phyloP scores from a whole-genome alignment of 2,329 filamentous ascomycete species.

The Diaporthe citri region DNA sequence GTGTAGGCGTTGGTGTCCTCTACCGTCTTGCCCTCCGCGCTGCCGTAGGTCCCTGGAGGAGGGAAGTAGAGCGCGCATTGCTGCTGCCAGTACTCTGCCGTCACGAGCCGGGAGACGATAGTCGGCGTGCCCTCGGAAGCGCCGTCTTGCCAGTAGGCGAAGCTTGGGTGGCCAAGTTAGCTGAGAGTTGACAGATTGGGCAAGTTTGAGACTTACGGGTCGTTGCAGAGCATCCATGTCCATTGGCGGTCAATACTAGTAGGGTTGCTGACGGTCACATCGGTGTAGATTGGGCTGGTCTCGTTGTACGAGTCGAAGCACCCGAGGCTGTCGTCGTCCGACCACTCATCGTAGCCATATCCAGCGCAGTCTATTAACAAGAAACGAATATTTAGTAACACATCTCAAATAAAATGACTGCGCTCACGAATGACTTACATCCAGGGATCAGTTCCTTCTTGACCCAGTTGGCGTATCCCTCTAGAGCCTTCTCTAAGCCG shows the following conservation, averaged over 20 bases:
- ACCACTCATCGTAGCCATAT: conserved; percentile 59
- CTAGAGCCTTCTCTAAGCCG: conserved; percentile 62
- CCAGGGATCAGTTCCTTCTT: conserved; percentile 57
- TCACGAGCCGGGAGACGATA: conserved; percentile 55
- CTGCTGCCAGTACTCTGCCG: conserved; percentile 53
- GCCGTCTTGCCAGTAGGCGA: conserved; percentile 58
- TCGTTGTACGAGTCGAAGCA: conserved; percentile 62
- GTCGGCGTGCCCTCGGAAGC: conserved; percentile 58
- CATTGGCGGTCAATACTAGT: conserved; percentile 66
- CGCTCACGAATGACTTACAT: conserved; percentile 44
- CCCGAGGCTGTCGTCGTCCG: conserved; percentile 56
- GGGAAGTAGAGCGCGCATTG: conserved; percentile 61
- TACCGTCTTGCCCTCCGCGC: conserved; percentile 49
- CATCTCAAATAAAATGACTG: not conserved
- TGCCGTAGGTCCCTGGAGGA: conserved; percentile 53
- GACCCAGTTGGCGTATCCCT: conserved; percentile 65
- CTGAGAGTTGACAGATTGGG: not conserved
- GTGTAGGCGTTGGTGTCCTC: conserved; percentile 53
- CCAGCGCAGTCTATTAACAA: conserved; percentile 49
- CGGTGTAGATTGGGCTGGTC: conserved; percentile 55
- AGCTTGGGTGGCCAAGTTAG: conserved; percentile 42
- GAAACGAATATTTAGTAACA: conserved; percentile 38
- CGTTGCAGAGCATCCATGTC: conserved; percentile 69
- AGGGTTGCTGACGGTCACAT: conserved; percentile 54
- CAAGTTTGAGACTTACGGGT: conserved; percentile 46